Percentiles rank a stretch among this genome's conserved stretches.
These are phyloP conservation scores for Dactylellina drechsleri DNA, from an alignment of 2,329 filamentous ascomycete genomes.

Conservation along the genomic window DNA sequence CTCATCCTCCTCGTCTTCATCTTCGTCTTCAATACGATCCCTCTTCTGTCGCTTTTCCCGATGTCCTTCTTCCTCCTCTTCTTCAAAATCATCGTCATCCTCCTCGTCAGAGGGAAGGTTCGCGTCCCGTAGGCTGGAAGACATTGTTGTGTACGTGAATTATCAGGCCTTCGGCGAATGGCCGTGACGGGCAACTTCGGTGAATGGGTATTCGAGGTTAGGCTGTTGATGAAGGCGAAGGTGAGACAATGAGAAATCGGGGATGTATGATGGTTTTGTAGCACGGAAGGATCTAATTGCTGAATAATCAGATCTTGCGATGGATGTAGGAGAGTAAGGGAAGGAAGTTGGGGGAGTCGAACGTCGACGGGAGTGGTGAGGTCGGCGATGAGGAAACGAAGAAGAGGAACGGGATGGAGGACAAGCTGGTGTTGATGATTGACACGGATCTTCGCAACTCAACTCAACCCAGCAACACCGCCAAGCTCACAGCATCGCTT, in stretches of 20 bases:
- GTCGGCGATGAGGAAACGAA: background rate
- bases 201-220: background rate
- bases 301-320: conserved; percentile 20
- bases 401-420: conserved; percentile 6
- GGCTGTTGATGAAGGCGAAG: conserved; percentile 2
- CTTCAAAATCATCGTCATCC: conserved; percentile 54
- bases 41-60: conserved; percentile 44
- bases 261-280: background rate
- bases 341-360: background rate
- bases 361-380: background rate
- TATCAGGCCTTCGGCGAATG: background rate
- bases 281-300: conserved; percentile 40
- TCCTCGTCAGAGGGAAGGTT: conserved; percentile 54
- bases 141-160: conserved; percentile 18
- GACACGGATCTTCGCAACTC: conserved; percentile 17
- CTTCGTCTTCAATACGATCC: conserved; percentile 43
- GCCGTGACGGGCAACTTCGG: conserved; percentile 4
- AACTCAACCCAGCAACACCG: conserved; percentile 34
- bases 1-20: conserved; percentile 46
- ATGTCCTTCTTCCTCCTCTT: conserved; percentile 31
- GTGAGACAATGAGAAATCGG: background rate
- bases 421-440: conserved; percentile 42
- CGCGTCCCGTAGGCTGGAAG: conserved; percentile 32
- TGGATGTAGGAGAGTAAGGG: background rate
- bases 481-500: conserved; percentile 24